Evolutionary conservation across 305 asterid species (phyloP).

Genomic region (Fraxinus platypoda): DNA sequence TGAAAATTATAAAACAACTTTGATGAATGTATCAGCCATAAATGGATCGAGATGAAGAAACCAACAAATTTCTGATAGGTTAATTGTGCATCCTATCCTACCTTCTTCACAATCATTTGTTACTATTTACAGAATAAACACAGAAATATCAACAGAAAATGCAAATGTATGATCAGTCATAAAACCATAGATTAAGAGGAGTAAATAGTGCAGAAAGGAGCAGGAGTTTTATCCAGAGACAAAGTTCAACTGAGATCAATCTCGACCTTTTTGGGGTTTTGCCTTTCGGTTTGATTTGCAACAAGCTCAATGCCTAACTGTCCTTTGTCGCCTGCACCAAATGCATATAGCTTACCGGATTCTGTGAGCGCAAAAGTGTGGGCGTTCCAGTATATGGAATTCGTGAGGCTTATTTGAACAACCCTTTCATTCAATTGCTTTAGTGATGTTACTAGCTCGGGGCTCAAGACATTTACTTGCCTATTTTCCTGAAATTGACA

Average conservation of each 20-base stretch:
- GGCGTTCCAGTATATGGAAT: slow-evolving; percentile 75
- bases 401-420: slow-evolving; percentile 87
- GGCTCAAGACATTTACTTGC: slow-evolving; percentile 64
- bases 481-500: slow-evolving; percentile 47
- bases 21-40: neutral
- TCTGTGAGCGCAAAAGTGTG: slow-evolving; percentile 91
- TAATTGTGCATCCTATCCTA: slow-evolving; percentile 46
- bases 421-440: slow-evolving; percentile 71
- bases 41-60: slow-evolving; percentile 29
- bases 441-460: slow-evolving; percentile 68
- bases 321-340: slow-evolving; percentile 87
- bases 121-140: slow-evolving; percentile 6
- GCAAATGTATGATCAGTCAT: slow-evolving; percentile 20
- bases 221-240: neutral
- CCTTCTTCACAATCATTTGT: slow-evolving; percentile 49
- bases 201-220: neutral
- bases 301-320: slow-evolving; percentile 80
- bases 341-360: slow-evolving; percentile 75
- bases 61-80: slow-evolving; percentile 41
- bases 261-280: slow-evolving; percentile 62
- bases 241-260: slow-evolving; percentile 61
- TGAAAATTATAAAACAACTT: neutral
- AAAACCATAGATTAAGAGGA: slow-evolving; percentile 2
- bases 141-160: neutral
- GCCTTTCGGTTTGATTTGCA: slow-evolving; percentile 63